Evolutionary conservation across 352 stramenopile species (phyloP), one percentile per base, ranked within the genome.

Genomic region (Pythium folliculosum): DNA sequence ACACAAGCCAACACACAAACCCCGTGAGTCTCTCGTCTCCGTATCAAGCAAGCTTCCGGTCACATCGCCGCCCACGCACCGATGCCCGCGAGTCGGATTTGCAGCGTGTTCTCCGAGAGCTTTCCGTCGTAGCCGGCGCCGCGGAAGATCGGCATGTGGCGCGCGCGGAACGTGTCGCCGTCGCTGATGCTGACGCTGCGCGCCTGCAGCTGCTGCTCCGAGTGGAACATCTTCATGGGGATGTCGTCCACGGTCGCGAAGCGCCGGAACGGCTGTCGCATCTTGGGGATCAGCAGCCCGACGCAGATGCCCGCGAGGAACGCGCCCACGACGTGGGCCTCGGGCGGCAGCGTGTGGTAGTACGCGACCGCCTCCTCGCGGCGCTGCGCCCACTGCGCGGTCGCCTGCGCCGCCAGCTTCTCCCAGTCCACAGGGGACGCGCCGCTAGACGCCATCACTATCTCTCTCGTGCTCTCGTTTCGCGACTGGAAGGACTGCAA

Each of bases 41-140:
- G 27, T 32, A 6, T 32, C 27, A 32, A 32, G 27, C 27, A 32
- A 32, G 27, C 27, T 32, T 32, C 5, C 27, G 27, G 5, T 32
- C 27, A 32, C 5, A 32, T 32, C 27, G 27, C 27, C 27, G 27
- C 27, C 3, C 27, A 32, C 27, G 27, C 27, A 88, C 80, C 85
- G 55, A 96, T 88, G 64, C 72, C 89, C 12, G 88, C 88, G 32
- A 96, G 79, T 25, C 89, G 84, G 66, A 96, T 83, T 73, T 94
- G 84, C 56, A 96, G 70, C 53, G 89, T 95, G 73, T 94, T 73
- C 27, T 94, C 86, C 27, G 84, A 91, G 19, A 82, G 50, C 49
- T 91, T 93, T 62, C 83, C 78, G 38, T 73, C 70, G 62, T 76
- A 90, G 9, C 80, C 79, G 12, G 62, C 66, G 7, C 79, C 66